Evolutionary conservation across 2,329 filamentous ascomycete species (phyloP).

Genomic region (Colletotrichum sp.): DNA sequence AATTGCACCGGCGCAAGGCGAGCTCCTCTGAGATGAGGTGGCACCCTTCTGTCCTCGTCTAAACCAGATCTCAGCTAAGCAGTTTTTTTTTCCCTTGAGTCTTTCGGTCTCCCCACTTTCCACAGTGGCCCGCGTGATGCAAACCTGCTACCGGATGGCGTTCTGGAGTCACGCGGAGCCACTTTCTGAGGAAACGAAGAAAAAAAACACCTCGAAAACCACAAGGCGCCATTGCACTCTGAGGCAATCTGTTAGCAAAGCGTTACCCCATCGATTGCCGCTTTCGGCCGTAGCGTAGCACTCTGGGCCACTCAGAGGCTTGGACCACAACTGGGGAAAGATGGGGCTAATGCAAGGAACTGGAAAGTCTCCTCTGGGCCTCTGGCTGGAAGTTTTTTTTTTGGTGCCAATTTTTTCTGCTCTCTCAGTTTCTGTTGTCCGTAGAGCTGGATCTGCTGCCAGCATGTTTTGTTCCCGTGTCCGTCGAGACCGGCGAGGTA

Average conservation of each 20-base stretch:
- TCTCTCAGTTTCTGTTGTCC: not conserved
- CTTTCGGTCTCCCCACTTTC: not conserved
- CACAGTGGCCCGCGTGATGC: slow-evolving; percentile 9
- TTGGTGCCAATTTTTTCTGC: not conserved
- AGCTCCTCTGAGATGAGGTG: not conserved
- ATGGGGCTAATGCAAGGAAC: slow-evolving; percentile 22
- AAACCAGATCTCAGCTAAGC: not conserved
- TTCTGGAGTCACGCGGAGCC: slow-evolving; percentile 1
- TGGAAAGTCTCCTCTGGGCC: not conserved
- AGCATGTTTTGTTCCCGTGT: not conserved
- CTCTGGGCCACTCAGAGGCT: not conserved
- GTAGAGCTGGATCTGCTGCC: not conserved
- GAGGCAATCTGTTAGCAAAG: slow-evolving; percentile 17
- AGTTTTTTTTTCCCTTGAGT: not conserved
- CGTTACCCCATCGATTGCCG: slow-evolving; percentile 20
- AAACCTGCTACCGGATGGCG: not conserved
- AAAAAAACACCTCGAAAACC: slow-evolving; percentile 2
- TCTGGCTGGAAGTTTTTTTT: not conserved
- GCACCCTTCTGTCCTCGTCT: not conserved
- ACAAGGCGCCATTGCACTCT: slow-evolving; percentile 10
- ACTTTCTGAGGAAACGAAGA: not conserved
- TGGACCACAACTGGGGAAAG: slow-evolving; percentile 3
- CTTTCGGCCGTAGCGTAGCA: slow-evolving; percentile 6
- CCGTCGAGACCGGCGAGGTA: not conserved
- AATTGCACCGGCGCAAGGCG: not conserved